Conservation (phyloP, 768 basidiomycete species). For the Boletus sp. region DNA sequence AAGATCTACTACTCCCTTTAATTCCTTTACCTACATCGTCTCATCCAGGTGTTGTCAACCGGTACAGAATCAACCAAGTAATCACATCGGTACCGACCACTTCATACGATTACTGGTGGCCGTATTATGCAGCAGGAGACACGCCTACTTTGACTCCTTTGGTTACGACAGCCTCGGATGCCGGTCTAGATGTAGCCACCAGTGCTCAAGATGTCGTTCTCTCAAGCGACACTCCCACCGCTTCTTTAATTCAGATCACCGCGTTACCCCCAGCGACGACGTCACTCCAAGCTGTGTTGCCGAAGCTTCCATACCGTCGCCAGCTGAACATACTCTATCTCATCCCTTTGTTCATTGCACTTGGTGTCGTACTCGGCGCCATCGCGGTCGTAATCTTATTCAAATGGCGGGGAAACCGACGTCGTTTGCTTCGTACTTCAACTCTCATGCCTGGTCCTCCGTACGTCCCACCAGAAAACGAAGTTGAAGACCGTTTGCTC, state of each 20-base stretch:
- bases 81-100: conserved; percentile 11
- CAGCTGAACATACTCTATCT: conserved; percentile 27
- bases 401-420: conserved; percentile 9
- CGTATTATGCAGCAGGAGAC: conserved; percentile 32
- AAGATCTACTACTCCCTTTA: not conserved
- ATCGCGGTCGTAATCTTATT: conserved; percentile 6
- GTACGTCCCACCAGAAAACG: conserved; percentile 21
- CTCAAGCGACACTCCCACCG: conserved; percentile 8
- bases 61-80: conserved; percentile 17
- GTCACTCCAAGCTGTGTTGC: conserved; percentile 8
- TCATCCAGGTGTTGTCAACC: conserved; percentile 5
- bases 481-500: conserved; percentile 12
- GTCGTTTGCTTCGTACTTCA: conserved; percentile 9
- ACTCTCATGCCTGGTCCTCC: conserved; percentile 25
- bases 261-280: conserved; percentile 29
- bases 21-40: conserved; percentile 1
- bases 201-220: not conserved
- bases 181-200: not conserved
- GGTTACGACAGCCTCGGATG: conserved; percentile 1
- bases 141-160: conserved; percentile 10
- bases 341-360: conserved; percentile 23
- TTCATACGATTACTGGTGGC: conserved; percentile 38
- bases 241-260: conserved; percentile 33
- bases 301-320: conserved; percentile 20
- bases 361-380: conserved; percentile 26